Evolutionary conservation across 768 basidiomycete species (phyloP).

Genomic region (Termitomyces sp.): DNA sequence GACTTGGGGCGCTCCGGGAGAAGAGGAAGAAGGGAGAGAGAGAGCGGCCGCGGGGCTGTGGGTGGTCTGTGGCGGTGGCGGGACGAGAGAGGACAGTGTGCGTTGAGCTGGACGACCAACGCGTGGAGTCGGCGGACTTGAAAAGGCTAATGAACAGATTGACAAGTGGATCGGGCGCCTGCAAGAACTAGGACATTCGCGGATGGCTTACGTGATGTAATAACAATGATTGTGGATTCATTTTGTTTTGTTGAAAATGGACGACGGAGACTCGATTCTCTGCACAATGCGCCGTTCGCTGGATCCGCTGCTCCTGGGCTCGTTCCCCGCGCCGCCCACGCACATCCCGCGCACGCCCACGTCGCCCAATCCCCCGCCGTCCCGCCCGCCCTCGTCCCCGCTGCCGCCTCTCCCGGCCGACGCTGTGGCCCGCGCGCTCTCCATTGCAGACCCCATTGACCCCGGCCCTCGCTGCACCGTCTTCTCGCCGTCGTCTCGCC

Average conservation of each 20-base stretch:
- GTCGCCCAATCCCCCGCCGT: conserved; percentile 43
- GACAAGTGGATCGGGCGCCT: too few relatives aligned
- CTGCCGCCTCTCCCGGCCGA: conserved; percentile 67
- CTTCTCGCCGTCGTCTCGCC: conserved; percentile 1
- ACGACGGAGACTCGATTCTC: too few relatives aligned
- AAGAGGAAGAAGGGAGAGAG: too few relatives aligned
- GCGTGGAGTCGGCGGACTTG: too few relatives aligned
- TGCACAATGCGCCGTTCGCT: conserved; percentile 1
- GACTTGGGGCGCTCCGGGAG: too few relatives aligned
- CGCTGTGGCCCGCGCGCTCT: conserved; percentile 20
- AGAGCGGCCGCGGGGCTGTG: too few relatives aligned
- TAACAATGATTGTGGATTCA: not conserved
- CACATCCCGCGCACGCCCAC: conserved; percentile 30
- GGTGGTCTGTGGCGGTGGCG: too few relatives aligned
- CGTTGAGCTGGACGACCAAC: too few relatives aligned
- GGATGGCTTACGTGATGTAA: not conserved
- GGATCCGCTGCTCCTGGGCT: conserved; percentile 24
- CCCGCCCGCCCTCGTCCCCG: conserved; percentile 49
- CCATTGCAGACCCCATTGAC: not conserved
- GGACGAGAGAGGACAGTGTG: too few relatives aligned
- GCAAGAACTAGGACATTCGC: too few relatives aligned
- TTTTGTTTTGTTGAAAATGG: not conserved
- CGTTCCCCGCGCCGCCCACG: conserved; percentile 36
- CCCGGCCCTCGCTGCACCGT: conserved; percentile 38
- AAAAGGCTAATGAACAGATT: too few relatives aligned